Evolutionary conservation across 371 early-diverging fungal species (phyloP).

Genomic region (Batkoa obscura): DNA sequence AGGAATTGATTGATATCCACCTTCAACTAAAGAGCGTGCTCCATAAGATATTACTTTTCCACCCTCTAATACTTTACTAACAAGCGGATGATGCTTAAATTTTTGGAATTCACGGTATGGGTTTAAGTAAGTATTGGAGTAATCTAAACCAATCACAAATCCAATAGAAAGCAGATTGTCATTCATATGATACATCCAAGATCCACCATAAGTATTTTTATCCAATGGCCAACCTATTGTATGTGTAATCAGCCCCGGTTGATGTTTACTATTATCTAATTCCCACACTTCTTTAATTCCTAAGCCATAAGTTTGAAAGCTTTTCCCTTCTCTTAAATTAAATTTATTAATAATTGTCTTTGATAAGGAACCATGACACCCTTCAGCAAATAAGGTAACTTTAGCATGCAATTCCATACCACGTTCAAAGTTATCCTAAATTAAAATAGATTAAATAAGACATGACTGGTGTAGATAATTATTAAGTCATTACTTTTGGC

Average conservation of each 20-base stretch:
- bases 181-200: slow-evolving; percentile 90
- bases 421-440: slow-evolving; percentile 65
- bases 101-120: slow-evolving; percentile 96
- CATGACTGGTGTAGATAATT: background rate
- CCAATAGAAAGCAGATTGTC: slow-evolving; percentile 75
- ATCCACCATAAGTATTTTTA: slow-evolving; percentile 78
- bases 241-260: slow-evolving; percentile 73
- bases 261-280: slow-evolving; percentile 64
- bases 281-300: slow-evolving; percentile 98
- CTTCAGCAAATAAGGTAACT: slow-evolving; percentile 92
- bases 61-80: slow-evolving; percentile 65
- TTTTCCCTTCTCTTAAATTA: slow-evolving; percentile 61
- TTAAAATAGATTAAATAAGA: background rate
- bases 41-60: slow-evolving; percentile 88
- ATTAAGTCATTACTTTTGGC: slow-evolving; percentile 33
- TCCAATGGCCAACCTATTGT: slow-evolving; percentile 88
- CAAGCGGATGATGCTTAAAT: slow-evolving; percentile 83
- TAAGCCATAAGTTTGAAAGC: slow-evolving; percentile 79
- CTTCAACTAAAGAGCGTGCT: slow-evolving; percentile 91
- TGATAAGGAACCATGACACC: slow-evolving; percentile 90
- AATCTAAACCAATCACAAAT: slow-evolving; percentile 83
- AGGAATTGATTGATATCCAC: slow-evolving; percentile 83
- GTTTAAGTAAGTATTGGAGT: slow-evolving; percentile 79
- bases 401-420: slow-evolving; percentile 93
- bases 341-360: slow-evolving; percentile 77